Conservation (phyloP, 2,329 filamentous ascomycete genomes). For the Scolecobasidium constrictum region DNA sequence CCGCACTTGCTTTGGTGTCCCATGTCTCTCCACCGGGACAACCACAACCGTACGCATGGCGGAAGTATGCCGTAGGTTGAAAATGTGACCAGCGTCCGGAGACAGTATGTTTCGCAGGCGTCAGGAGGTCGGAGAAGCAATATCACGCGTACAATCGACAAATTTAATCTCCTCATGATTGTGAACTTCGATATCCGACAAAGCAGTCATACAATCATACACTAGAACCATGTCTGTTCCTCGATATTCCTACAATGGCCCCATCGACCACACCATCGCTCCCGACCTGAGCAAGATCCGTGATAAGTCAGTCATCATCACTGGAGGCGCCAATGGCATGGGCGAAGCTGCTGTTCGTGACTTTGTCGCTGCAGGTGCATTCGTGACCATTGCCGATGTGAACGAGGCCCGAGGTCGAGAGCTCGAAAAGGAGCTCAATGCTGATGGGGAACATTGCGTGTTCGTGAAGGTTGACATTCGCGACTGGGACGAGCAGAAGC, state of each 20-base stretch:
- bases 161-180: no score
- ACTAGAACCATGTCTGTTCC: conserved; percentile 10
- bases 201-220: no score
- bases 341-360: conserved; percentile 22
- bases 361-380: conserved; percentile 21
- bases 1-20: no score
- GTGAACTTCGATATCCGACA: no score
- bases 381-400: conserved; percentile 25
- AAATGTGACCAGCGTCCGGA: no score
- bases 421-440: conserved; percentile 21
- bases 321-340: conserved; percentile 33
- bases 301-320: conserved; percentile 38
- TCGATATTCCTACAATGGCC: conserved; percentile 24
- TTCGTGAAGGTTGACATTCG: conserved; percentile 21
- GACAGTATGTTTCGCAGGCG: no score
- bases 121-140: no score
- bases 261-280: conserved; percentile 23
- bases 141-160: no score
- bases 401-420: conserved; percentile 16
- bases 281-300: conserved; percentile 27
- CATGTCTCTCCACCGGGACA: no score
- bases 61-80: no score
- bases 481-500: conserved; percentile 20
- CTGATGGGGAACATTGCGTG: conserved; percentile 14
- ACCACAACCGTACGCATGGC: no score